phyloP scores from a whole-genome alignment of 2,329 filamentous ascomycete species.

The Cercospora sp. region DNA sequence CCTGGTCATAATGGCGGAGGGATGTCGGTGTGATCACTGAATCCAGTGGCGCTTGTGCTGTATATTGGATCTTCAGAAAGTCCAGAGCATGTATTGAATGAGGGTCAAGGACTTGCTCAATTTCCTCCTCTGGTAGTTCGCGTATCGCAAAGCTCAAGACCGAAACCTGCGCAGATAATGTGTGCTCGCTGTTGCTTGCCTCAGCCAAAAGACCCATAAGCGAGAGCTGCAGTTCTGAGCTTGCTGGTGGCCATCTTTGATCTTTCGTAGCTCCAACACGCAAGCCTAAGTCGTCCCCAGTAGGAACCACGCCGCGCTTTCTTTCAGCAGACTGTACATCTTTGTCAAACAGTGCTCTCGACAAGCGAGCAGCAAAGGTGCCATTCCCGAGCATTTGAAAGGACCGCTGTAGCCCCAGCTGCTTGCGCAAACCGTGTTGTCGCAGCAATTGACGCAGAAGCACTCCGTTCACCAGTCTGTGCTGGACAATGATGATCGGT shows the following conservation, averaged over 20 bases:
- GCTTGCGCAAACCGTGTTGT: slow-evolving; percentile 67
- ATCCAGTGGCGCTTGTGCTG: slow-evolving; percentile 68
- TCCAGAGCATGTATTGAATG: slow-evolving; percentile 86
- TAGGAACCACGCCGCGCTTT: slow-evolving; percentile 65
- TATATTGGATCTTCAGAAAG: slow-evolving; percentile 85
- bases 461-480: slow-evolving; percentile 72
- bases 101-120: slow-evolving; percentile 79
- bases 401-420: slow-evolving; percentile 72
- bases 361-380: slow-evolving; percentile 75
- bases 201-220: slow-evolving; percentile 63
- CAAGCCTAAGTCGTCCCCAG: slow-evolving; percentile 74
- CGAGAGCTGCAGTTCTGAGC: slow-evolving; percentile 85
- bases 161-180: slow-evolving; percentile 41
- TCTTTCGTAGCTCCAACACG: slow-evolving; percentile 76
- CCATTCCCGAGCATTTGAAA: slow-evolving; percentile 87
- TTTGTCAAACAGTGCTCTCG: slow-evolving; percentile 80
- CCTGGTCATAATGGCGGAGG: slow-evolving; percentile 76
- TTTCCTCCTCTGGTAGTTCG: slow-evolving; percentile 73
- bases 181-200: not conserved
- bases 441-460: slow-evolving; percentile 76
- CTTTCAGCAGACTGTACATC: slow-evolving; percentile 78
- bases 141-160: slow-evolving; percentile 72
- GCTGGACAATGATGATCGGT: slow-evolving; percentile 71
- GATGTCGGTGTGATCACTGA: slow-evolving; percentile 70
- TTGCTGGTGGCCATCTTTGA: slow-evolving; percentile 78